Base-by-base conservation (phyloP, 345 rosid genomes). In the Erucastrum elatum region DNA sequence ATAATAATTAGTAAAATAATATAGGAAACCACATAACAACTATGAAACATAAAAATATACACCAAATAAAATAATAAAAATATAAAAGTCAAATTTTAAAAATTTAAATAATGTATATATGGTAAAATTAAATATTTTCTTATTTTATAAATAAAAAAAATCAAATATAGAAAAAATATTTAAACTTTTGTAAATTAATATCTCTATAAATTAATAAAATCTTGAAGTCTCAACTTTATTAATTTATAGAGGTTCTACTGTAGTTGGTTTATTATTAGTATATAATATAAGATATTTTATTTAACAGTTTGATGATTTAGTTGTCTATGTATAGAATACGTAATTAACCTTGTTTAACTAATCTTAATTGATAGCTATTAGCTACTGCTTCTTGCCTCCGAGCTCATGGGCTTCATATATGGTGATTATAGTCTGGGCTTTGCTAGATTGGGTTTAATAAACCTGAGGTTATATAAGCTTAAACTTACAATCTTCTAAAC, bases 401-500 rank as follows among this genome's bases (percentile, higher is more conserved):
- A 71, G 26, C 44, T 63, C 69, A 58, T 80, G 80, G 69, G 64
- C 68, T 75, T 35, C 29, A 44, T 70, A 5, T 29, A 65, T 64
- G 80, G 41, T 15, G 37, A 75, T 56, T 70, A 71, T 62, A 58
- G 76, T 66, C 58, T 75, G 83, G 83, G 77, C 51, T 80, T 34
- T 64, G 58, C 64, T 64, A 30, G 61, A 68, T 68, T 49, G 66
- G 66, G 12, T 79, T 67, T 34, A 51, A 17, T 34, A 37, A 68
- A 68, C 37, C 53, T 70, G 62, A 55, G 64, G 55, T 65, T 46
- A 44, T 49, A 58, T 11, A 68, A 62, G 3, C 39, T 56, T 77
- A n/a, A 44, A 68, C 39, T 27, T 44, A 46, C 37, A 33, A 26
- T 2, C 15, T 64, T 27, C 41, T 59, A 25, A 66, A 67, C 68